phyloP scores from a whole-genome alignment of 306 rosid genomes.

The Myrica gale region DNA sequence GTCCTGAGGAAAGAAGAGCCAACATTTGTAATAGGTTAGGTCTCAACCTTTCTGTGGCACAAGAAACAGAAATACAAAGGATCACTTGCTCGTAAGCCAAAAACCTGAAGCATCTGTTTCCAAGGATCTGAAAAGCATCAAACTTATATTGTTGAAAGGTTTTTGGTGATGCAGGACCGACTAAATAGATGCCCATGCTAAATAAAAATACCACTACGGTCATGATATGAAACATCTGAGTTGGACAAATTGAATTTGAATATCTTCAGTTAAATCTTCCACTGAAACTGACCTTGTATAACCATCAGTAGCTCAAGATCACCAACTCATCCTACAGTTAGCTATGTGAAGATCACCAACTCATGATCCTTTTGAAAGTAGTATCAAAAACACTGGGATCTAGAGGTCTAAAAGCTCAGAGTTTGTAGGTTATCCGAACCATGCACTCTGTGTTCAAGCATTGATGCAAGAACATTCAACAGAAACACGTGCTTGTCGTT shows the following conservation, averaged over 20 bases:
- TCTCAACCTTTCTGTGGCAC: constrained; percentile 16
- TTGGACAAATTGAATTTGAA: neutral
- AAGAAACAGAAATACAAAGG: neutral
- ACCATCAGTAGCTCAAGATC: neutral
- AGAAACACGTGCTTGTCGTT: neutral
- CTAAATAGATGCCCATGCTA: neutral
- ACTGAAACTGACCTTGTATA: neutral
- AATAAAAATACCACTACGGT: neutral
- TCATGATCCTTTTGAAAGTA: neutral
- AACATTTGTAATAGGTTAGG: constrained; percentile 27
- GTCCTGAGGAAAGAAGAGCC: constrained; percentile 52
- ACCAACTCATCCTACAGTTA: neutral
- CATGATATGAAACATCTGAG: neutral
- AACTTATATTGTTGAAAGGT: neutral
- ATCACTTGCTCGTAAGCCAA: neutral
- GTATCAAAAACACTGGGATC: neutral
- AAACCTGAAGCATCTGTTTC: neutral
- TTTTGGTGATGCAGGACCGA: neutral
- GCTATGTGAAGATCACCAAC: neutral
- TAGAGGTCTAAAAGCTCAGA: neutral
- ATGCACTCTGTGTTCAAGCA: neutral
- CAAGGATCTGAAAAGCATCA: neutral
- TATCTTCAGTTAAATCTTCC: neutral
- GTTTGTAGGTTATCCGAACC: neutral
- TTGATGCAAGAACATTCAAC: neutral